Evolutionary conservation across 1,284 basidiomycete species (phyloP).

Genomic region (Amylostereum areolatum): DNA sequence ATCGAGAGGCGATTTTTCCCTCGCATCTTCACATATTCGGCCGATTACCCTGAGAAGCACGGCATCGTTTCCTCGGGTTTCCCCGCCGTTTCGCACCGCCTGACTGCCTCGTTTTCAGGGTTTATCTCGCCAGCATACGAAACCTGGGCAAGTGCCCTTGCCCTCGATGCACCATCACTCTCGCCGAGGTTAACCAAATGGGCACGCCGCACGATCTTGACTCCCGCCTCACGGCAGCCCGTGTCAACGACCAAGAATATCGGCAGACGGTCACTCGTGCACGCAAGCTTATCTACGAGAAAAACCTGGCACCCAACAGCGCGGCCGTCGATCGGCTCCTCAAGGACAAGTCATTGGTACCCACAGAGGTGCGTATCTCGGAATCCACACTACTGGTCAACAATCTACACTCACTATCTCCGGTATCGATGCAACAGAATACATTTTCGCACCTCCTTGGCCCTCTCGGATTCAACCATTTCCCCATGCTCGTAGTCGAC

Average conservation of each 20-base stretch:
- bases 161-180: slow-evolving; percentile 21
- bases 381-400: neutral
- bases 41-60: slow-evolving; percentile 21
- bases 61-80: neutral
- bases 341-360: slow-evolving; percentile 11
- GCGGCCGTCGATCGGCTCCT: slow-evolving; percentile 10
- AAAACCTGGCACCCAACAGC: slow-evolving; percentile 6
- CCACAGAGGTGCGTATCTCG: slow-evolving; percentile 11
- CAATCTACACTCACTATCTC: neutral
- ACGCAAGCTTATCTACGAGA: slow-evolving; percentile 12
- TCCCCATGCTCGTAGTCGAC: slow-evolving; percentile 15
- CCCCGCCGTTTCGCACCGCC: neutral
- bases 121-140: slow-evolving; percentile 13
- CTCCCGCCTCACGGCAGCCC: too few species aligned
- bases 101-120: slow-evolving; percentile 4
- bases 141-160: slow-evolving; percentile 18
- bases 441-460: neutral
- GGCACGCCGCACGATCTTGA: slow-evolving; percentile 1
- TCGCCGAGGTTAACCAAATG: slow-evolving; percentile 11
- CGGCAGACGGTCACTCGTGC: slow-evolving; percentile 3
- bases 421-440: slow-evolving; percentile 1
- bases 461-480: slow-evolving; percentile 9
- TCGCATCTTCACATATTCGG: slow-evolving; percentile 17
- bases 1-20: slow-evolving; percentile 15
- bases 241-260: neutral